Conservation (phyloP, 352 stramenopile species). For the Phytopythium mirpurense region DNA sequence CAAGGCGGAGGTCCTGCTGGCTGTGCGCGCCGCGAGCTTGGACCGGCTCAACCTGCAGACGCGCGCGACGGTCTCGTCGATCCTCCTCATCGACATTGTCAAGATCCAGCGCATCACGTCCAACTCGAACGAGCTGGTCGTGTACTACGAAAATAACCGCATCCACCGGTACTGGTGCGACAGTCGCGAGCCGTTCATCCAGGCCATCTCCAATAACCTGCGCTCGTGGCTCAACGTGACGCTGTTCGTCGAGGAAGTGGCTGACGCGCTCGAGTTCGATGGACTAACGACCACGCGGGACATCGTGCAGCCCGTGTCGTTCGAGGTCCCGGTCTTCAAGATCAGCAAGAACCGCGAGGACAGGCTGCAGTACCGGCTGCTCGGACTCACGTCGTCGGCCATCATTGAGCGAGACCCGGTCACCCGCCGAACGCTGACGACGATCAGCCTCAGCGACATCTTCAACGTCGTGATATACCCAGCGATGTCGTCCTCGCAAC, state of each 20-base stretch:
- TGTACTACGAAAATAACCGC: conserved; percentile 87
- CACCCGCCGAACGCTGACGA: conserved; percentile 62
- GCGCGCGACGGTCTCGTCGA: conserved; percentile 68
- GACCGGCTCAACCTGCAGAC: conserved; percentile 67
- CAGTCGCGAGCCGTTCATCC: conserved; percentile 82
- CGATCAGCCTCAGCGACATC: conserved; percentile 66
- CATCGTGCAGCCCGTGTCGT: conserved; percentile 74
- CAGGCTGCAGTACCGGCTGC: conserved; percentile 65
- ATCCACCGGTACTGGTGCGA: conserved; percentile 87
- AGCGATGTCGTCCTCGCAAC: conserved; percentile 60
- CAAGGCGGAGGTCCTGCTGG: conserved; percentile 67
- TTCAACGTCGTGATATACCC: conserved; percentile 88
- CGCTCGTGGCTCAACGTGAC: conserved; percentile 80
- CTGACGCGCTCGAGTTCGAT: conserved; percentile 81
- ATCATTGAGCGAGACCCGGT: conserved; percentile 76
- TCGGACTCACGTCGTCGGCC: conserved; percentile 61
- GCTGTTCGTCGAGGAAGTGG: conserved; percentile 80
- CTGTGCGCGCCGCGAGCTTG: conserved; percentile 71
- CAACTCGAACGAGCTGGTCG: conserved; percentile 76
- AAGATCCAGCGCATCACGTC: conserved; percentile 85
- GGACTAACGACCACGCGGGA: conserved; percentile 68
- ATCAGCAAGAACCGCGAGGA: conserved; percentile 77
- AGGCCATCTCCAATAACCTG: conserved; percentile 83
- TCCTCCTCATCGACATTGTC: conserved; percentile 84
- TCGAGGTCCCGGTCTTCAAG: conserved; percentile 83